Conservation (phyloP, 768 basidiomycete species). For the Phlegmacium glaucopus region DNA sequence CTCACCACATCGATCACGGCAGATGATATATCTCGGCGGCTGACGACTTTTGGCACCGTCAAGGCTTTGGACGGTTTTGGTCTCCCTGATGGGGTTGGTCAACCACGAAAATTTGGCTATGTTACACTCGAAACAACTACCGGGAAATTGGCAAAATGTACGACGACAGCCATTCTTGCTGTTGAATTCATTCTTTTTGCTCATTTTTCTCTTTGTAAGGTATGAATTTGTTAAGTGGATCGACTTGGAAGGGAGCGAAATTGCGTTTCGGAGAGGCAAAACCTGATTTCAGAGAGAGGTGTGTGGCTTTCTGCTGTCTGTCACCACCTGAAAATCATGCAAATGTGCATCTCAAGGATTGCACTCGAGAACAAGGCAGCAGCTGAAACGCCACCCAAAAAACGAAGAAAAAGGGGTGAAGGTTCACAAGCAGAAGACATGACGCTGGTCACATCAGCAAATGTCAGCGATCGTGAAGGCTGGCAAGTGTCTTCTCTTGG, state of each 20-base stretch:
- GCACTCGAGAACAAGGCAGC: conserved; percentile 22
- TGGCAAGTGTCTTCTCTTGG: conserved; percentile 73
- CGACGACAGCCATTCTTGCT: too few species aligned
- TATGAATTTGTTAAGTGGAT: conserved; percentile 72
- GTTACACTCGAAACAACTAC: conserved; percentile 66
- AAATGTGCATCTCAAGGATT: conserved; percentile 18
- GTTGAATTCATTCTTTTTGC: too few species aligned
- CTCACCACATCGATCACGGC: conserved; percentile 62
- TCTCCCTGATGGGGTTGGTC: conserved; percentile 56
- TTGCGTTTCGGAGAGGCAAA: conserved; percentile 82
- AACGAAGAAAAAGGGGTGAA: conserved; percentile 39
- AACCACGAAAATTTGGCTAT: conserved; percentile 69
- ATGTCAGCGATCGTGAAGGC: conserved; percentile 45
- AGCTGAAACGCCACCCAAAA: conserved; percentile 36
- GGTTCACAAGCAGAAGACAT: conserved; percentile 55
- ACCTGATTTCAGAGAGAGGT: conserved; percentile 69
- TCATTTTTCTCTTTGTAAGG: conserved; percentile 36
- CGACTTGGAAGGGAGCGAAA: conserved; percentile 87
- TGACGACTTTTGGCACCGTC: conserved; percentile 67
- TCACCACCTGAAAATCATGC: not conserved
- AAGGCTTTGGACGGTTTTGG: conserved; percentile 71
- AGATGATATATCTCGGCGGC: conserved; percentile 52
- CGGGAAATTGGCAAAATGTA: conserved; percentile 62
- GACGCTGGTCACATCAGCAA: conserved; percentile 58
- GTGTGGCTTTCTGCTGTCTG: conserved; percentile 8